Conservation (phyloP, 805 yeast genomes). For the Starmerella cellae region DNA sequence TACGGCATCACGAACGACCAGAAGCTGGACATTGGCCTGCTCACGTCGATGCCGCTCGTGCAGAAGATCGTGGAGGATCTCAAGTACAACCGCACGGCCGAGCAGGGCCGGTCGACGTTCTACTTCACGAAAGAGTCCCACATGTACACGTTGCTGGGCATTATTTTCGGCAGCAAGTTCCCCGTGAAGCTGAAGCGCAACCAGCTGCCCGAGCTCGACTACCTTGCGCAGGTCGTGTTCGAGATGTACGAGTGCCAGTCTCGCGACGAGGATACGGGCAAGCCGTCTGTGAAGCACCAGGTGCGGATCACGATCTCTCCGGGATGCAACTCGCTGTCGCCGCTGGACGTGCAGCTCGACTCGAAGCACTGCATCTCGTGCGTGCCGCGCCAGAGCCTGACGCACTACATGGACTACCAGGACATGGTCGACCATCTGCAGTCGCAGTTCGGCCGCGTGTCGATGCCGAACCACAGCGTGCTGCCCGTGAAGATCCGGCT, state of each 20-base stretch:
- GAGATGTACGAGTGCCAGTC: conserved; percentile 72
- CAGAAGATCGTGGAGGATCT: conserved; percentile 74
- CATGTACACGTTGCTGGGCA: conserved; percentile 82
- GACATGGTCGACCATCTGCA: conserved; percentile 69
- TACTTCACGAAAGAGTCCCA: conserved; percentile 96
- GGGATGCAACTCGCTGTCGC: conserved; percentile 97
- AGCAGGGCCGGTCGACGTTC: conserved; percentile 73
- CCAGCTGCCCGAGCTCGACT: conserved; percentile 92
- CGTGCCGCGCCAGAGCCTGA: conserved; percentile 77
- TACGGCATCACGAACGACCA: conserved; percentile 94
- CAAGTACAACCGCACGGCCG: conserved; percentile 61
- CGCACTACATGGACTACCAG: conserved; percentile 87
- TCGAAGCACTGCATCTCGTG: conserved; percentile 94
- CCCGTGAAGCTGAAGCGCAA: conserved; percentile 94
- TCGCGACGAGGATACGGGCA: conserved; percentile 39
- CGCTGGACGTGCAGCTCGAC: conserved; percentile 90
- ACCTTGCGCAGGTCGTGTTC: conserved; percentile 84
- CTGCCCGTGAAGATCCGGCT: conserved; percentile 22
- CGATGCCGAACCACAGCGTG: conserved; percentile 64
- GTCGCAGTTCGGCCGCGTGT: conserved; percentile 72
- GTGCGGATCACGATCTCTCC: conserved; percentile 87
- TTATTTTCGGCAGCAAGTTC: conserved; percentile 77
- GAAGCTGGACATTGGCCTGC: conserved; percentile 85
- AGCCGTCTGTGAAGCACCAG: conserved; percentile 57
- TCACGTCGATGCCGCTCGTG: conserved; percentile 88